phyloP scores from a whole-genome alignment of 106 monocot species.

The Dendrobium huoshanense region DNA sequence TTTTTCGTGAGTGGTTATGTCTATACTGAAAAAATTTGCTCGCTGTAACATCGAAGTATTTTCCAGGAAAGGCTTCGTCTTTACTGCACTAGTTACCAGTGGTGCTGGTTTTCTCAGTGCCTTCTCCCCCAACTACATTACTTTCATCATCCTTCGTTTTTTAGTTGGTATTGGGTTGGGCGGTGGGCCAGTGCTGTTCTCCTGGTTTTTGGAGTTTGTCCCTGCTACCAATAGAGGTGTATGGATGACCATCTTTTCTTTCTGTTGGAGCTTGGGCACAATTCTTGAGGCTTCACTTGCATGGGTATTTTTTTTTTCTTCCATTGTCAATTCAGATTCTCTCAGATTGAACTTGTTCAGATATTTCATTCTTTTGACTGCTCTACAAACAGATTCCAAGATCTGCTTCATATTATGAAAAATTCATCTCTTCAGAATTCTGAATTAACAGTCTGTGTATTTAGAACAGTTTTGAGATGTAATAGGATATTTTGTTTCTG shows the following conservation, averaged over 20 bases:
- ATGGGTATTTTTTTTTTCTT: constrained; percentile 36
- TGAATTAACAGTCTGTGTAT: not conserved
- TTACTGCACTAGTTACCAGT: constrained; percentile 48
- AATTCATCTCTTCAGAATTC: not conserved
- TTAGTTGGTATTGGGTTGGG: constrained; percentile 67
- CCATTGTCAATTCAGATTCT: not conserved
- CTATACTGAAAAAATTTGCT: not conserved
- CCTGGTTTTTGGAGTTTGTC: constrained; percentile 88
- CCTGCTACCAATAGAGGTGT: constrained; percentile 60
- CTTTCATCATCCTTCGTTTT: constrained; percentile 41
- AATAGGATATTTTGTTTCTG: too few relatives aligned
- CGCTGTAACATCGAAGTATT: not conserved
- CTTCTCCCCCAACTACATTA: constrained; percentile 46
- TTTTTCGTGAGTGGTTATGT: not conserved
- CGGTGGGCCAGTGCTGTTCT: constrained; percentile 62
- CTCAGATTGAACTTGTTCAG: not conserved
- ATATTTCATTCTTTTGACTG: not conserved
- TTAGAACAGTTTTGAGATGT: not conserved
- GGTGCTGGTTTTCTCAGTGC: constrained; percentile 48
- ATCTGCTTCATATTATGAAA: not conserved
- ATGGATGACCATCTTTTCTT: constrained; percentile 65
- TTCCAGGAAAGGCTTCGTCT: constrained; percentile 58
- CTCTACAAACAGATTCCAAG: not conserved
- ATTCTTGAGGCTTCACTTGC: constrained; percentile 60
- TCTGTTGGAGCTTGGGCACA: constrained; percentile 55